Evolutionary conservation across 352 stramenopile species (phyloP), one percentile per base, ranked within the genome.

Genomic region (Salisapilia sapeloensis): DNA sequence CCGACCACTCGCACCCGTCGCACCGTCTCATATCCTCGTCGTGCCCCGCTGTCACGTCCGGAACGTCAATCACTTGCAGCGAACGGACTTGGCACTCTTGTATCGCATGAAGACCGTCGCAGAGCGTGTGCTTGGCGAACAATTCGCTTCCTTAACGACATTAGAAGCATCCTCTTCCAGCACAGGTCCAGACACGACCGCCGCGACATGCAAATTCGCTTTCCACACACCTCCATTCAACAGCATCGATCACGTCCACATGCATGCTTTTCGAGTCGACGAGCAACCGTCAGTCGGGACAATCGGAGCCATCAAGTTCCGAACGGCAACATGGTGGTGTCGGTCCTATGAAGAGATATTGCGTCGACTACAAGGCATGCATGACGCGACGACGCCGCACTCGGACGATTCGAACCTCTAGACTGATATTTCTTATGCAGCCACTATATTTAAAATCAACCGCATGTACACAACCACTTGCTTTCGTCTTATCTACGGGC

Each of bases 201-300:
- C 20, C 44, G 36, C n/a, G 52, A 74, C 29, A 12, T 81, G 54
- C 31, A 82, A 80, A 38, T 78, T 81, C 12, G 70, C 75, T 1
- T 90, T 90, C 46, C 75, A 90, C 46, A 72, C 60, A 14, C 75
- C 75, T 7, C 75, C 75, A 12, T 91, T 91, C 48, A 91, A 91
- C 57, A 85, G 67, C 45, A 91, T 91, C 44, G 75, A 91, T 47
- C 75, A 91, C 47, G 69, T 91, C 24, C 75, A 91, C 60, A 87
- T 91, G 71, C 75, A 91, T 49, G 71, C 70, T 12, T 87, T 91
- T 37, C 62, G 60, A 11, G 64, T 50, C 27, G 53, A 56, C 38
- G 56, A 65, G 11, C 44, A 70, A 26, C 7, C n/a, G 18, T 50
- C 59, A 16, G 70, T 80, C 24, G 61, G 69, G 17, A 74, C 55